phyloP scores from a whole-genome alignment of 2,329 filamentous ascomycete genomes.

The Neopestalotiopsis sp. region DNA sequence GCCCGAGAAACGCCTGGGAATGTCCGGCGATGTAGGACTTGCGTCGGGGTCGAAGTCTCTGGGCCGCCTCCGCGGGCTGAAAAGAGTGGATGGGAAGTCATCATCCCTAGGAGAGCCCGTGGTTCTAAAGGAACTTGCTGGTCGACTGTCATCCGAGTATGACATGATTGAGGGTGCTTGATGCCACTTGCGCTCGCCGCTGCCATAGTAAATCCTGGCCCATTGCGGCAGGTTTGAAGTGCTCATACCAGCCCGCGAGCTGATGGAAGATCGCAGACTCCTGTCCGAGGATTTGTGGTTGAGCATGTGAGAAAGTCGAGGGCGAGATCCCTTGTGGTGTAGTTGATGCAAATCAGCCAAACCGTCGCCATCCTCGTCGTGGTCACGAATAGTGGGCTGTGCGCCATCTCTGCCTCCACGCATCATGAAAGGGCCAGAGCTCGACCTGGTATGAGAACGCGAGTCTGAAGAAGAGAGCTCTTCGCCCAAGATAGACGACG shows the following conservation, averaged over 20 bases:
- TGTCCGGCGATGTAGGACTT: conserved; percentile 51
- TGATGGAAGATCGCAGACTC: conserved; percentile 57
- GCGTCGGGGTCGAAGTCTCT: conserved; percentile 35
- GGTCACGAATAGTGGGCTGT: conserved; percentile 55
- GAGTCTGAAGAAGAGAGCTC: conserved; percentile 34
- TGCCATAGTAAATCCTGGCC: conserved; percentile 74
- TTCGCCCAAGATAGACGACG: conserved; percentile 54
- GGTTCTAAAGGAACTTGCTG: conserved; percentile 47
- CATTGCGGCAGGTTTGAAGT: conserved; percentile 55
- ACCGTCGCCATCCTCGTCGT: conserved; percentile 69
- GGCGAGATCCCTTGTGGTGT: conserved; percentile 57
- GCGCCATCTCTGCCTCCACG: conserved; percentile 43
- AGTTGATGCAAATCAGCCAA: conserved; percentile 64
- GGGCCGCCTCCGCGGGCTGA: conserved; percentile 38
- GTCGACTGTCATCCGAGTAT: conserved; percentile 55
- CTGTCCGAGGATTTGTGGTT: conserved; percentile 56
- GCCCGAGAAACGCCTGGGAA: conserved; percentile 35
- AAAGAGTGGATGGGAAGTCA: conserved; percentile 44
- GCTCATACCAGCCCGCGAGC: conserved; percentile 54
- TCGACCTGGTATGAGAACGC: conserved; percentile 40
- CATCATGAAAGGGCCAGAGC: conserved; percentile 48
- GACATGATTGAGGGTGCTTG: conserved; percentile 53
- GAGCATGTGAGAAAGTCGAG: conserved; percentile 57
- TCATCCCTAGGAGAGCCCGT: conserved; percentile 58
- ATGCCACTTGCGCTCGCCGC: conserved; percentile 63